A percentile compares a stretch with the other conserved stretches of the same genome.
phyloP scores from a whole-genome alignment of 1,284 basidiomycete species.

The Ustilago xerochloae region DNA sequence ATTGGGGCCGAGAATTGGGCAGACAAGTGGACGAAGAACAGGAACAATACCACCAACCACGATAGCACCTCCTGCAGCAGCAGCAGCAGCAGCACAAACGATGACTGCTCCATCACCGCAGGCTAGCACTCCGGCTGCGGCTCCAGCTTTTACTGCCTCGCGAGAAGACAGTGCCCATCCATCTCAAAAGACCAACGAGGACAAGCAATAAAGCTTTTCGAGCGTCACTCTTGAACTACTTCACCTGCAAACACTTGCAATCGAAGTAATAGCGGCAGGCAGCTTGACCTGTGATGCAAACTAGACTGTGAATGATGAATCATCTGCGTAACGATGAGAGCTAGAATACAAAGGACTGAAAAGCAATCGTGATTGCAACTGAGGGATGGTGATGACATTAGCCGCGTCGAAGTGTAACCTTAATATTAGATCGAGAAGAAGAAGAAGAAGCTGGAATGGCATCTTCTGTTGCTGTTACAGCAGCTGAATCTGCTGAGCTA shows the following conservation, averaged over 20 bases:
- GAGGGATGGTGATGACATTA: neutral
- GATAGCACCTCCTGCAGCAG: neutral
- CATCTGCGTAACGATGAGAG: no score
- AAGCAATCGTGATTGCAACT: neutral
- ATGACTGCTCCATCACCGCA: neutral
- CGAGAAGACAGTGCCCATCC: no score
- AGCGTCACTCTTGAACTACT: no score
- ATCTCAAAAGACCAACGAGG: neutral
- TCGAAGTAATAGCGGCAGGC: no score
- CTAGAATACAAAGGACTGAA: conserved; percentile 10
- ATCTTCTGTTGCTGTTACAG: neutral
- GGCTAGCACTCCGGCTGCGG: neutral
- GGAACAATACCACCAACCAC: neutral
- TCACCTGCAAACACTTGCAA: no score
- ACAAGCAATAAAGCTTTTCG: no score
- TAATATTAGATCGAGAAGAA: conserved; percentile 27
- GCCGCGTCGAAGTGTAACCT: conserved; percentile 30
- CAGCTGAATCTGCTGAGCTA: conserved; percentile 3
- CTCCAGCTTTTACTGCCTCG: no score
- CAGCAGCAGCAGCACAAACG: neutral
- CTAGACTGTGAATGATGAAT: neutral
- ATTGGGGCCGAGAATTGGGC: conserved; percentile 1
- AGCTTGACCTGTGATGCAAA: no score
- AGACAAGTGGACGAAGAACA: neutral
- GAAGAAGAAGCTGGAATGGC: conserved; percentile 8